Conservation (phyloP, 805 yeast genomes). For the Wickerhamomyces mucosus region DNA sequence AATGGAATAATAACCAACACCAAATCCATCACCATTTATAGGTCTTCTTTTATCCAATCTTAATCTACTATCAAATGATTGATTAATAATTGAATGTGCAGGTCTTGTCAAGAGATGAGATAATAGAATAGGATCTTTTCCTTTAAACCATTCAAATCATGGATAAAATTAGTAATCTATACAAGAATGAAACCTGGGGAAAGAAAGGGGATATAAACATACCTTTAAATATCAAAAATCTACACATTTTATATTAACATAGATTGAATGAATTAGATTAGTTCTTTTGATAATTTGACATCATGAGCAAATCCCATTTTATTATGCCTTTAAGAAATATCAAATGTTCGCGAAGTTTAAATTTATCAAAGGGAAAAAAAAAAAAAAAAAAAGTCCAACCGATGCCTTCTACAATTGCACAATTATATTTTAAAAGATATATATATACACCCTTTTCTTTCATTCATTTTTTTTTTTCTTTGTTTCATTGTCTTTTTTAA, state of each 20-base stretch:
- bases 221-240: slow-evolving; percentile 80
- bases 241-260: slow-evolving; percentile 54
- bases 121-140: slow-evolving; percentile 78
- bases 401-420: no score
- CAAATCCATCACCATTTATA: slow-evolving; percentile 97
- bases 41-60: slow-evolving; percentile 85
- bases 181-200: no score
- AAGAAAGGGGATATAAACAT: no score
- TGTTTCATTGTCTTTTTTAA: no score
- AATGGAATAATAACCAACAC: slow-evolving; percentile 84
- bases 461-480: no score
- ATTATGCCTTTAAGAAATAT: no score
- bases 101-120: slow-evolving; percentile 88
- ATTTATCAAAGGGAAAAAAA: no score
- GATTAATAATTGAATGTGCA: slow-evolving; percentile 95
- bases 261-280: neutral
- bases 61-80: slow-evolving; percentile 83
- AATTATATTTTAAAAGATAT: no score
- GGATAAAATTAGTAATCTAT: neutral
- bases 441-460: no score
- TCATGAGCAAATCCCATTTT: no score
- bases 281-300: neutral
- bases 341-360: no score
- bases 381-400: no score
- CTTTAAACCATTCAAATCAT: slow-evolving; percentile 19